phyloP scores from a whole-genome alignment of 768 basidiomycete genomes.

The Filobasidium wieringae region DNA sequence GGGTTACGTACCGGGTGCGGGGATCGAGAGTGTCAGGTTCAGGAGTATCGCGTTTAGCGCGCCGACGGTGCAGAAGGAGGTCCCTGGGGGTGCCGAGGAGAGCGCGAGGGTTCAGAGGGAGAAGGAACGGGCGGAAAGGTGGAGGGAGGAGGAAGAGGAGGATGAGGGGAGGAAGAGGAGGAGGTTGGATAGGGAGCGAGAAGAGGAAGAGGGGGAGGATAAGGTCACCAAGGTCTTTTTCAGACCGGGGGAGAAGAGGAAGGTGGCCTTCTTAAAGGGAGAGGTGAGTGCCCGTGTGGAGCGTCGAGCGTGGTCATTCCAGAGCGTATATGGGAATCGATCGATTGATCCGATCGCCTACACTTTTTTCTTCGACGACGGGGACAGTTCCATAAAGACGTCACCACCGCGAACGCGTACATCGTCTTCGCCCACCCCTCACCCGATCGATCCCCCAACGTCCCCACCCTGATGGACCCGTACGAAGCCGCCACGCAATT shows the following conservation, averaged over 20 bases:
- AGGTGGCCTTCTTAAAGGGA: slow-evolving; percentile 83
- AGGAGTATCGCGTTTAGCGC: slow-evolving; percentile 82
- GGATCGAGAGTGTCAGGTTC: slow-evolving; percentile 85
- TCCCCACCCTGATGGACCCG: slow-evolving; percentile 39
- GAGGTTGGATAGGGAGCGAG: slow-evolving; percentile 38
- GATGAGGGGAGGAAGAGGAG: slow-evolving; percentile 47
- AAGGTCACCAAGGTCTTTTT: slow-evolving; percentile 50
- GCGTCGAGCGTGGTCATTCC: neutral
- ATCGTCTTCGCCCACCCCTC: slow-evolving; percentile 68
- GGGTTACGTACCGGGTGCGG: slow-evolving; percentile 56
- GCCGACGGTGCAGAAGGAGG: slow-evolving; percentile 55
- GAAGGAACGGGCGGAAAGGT: slow-evolving; percentile 34
- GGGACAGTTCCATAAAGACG: slow-evolving; percentile 58
- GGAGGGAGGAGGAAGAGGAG: slow-evolving; percentile 37
- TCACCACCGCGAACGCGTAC: slow-evolving; percentile 72
- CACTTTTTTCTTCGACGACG: neutral
- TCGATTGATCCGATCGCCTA: neutral
- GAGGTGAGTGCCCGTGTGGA: slow-evolving; percentile 38
- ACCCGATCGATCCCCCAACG: slow-evolving; percentile 36
- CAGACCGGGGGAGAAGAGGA: slow-evolving; percentile 76
- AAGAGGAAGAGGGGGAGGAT: slow-evolving; percentile 40
- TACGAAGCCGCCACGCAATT: slow-evolving; percentile 55
- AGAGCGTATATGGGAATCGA: neutral
- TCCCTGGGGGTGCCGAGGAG: slow-evolving; percentile 23
- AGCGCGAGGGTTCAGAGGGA: slow-evolving; percentile 28